Percentiles rank a stretch among this genome's conserved stretches.
Conservation (phyloP, 208 protist species). For the Porcisia deanei region DNA sequence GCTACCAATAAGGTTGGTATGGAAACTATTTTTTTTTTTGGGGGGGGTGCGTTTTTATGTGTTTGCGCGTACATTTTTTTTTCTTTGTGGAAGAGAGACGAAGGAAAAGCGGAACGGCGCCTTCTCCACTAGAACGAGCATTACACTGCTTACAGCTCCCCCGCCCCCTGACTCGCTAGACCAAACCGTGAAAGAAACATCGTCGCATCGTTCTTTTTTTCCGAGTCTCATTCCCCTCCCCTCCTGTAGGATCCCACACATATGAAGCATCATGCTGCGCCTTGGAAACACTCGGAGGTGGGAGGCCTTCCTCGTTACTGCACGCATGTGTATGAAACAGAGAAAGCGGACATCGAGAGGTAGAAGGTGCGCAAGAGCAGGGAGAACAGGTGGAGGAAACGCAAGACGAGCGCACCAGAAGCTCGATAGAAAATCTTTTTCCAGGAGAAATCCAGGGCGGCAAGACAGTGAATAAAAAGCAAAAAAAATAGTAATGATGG, state of each 20-base stretch:
- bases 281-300: neutral
- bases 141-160: neutral
- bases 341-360: neutral
- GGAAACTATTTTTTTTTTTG: too few relatives aligned
- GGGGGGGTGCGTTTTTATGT: too few relatives aligned
- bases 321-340: neutral
- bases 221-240: neutral
- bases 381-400: neutral
- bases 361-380: neutral
- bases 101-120: neutral
- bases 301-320: neutral
- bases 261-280: neutral
- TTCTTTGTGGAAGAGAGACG: neutral
- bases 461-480: neutral
- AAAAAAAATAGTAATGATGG: conserved; percentile 7
- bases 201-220: too few relatives aligned
- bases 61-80: neutral
- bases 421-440: neutral
- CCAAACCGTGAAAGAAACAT: too few relatives aligned
- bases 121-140: neutral
- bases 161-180: neutral
- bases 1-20: too few relatives aligned
- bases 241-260: too few relatives aligned
- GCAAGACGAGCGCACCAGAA: neutral
- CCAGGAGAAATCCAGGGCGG: neutral